Evolutionary conservation across 345 rosid species (phyloP).

Genomic region (Citrus glauca): DNA sequence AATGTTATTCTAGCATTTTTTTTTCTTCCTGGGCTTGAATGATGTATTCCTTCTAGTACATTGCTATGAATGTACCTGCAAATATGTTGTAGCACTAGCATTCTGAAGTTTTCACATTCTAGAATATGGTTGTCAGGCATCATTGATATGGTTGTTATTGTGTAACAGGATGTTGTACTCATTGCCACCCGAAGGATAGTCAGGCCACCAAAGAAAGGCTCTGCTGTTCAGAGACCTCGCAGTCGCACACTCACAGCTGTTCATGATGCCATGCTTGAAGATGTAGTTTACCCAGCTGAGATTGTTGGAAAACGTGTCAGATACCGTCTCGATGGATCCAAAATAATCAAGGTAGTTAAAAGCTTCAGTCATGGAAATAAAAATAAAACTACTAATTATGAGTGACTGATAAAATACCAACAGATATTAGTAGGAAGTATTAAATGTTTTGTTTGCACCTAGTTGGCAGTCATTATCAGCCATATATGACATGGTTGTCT

Average conservation of each 20-base stretch:
- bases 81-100: not conserved
- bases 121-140: not conserved
- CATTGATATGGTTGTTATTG: not conserved
- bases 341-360: constrained; percentile 54
- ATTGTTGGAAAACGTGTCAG: constrained; percentile 81
- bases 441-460: not conserved
- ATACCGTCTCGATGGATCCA: constrained; percentile 79
- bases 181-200: constrained; percentile 73
- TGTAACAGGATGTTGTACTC: constrained; percentile 60
- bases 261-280: constrained; percentile 82
- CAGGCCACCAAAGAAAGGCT: constrained; percentile 91
- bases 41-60: not conserved
- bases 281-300: constrained; percentile 83
- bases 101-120: not conserved
- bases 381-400: not conserved
- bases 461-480: not conserved
- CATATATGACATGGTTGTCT: not conserved
- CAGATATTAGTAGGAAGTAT: not conserved
- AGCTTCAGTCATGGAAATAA: not conserved
- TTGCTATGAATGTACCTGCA: not conserved
- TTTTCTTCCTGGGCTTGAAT: not conserved
- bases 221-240: constrained; percentile 86
- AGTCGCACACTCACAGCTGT: constrained; percentile 75
- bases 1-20: not conserved
- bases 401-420: not conserved